Conservation (phyloP, 306 rosid species). For the Pyrus pyrifolia region DNA sequence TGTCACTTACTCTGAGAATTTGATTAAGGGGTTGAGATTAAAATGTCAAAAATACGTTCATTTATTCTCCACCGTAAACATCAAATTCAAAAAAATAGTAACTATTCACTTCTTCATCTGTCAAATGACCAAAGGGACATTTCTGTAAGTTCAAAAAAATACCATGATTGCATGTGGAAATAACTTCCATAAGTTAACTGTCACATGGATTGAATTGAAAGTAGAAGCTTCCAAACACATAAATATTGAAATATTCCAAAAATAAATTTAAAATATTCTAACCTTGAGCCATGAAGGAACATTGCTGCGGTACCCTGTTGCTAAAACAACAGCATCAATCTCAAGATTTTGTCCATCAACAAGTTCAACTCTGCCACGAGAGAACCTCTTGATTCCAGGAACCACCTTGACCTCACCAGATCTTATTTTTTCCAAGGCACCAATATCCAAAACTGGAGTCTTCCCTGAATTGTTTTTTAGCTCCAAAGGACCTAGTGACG, state of each 20-base stretch:
- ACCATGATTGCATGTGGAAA: too few relatives aligned
- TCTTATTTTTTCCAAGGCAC: slow-evolving; percentile 66
- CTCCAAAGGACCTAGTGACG: slow-evolving; percentile 65
- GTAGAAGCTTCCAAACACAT: slow-evolving; percentile 8
- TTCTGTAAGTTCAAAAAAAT: too few relatives aligned
- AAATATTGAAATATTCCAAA: not conserved
- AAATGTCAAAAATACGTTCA: not conserved
- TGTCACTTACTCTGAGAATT: too few relatives aligned
- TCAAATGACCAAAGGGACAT: not conserved
- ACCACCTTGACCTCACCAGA: slow-evolving; percentile 75
- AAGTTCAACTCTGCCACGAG: slow-evolving; percentile 52
- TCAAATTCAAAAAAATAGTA: too few relatives aligned
- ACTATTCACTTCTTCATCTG: not conserved
- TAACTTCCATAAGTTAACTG: too few relatives aligned
- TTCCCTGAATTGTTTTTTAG: slow-evolving; percentile 70
- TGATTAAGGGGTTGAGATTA: too few relatives aligned
- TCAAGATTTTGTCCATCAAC: slow-evolving; percentile 52
- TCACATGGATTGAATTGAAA: slow-evolving; percentile 21
- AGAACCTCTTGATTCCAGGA: slow-evolving; percentile 70
- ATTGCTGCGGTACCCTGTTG: slow-evolving; percentile 91
- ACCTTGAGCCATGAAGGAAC: slow-evolving; percentile 99
- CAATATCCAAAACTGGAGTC: slow-evolving; percentile 88
- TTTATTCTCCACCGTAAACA: too few relatives aligned
- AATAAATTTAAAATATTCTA: slow-evolving; percentile 2
- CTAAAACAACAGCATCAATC: slow-evolving; percentile 81